phyloP scores from a whole-genome alignment of 2,329 filamentous ascomycete genomes.

The Purpureocillium lavendulum region DNA sequence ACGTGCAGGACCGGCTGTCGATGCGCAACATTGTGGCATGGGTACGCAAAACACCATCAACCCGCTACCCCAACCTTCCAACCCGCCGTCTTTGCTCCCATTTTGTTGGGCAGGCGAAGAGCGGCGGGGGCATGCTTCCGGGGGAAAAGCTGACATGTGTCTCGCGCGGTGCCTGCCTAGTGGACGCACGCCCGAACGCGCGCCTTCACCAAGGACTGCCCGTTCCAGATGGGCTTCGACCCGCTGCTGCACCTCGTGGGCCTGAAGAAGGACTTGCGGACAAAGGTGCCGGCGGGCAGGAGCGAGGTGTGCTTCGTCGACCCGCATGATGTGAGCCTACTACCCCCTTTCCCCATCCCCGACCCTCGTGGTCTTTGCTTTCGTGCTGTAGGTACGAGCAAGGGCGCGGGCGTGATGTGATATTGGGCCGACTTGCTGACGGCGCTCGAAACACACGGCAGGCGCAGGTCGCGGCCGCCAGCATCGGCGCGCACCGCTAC shows the following conservation, averaged over 20 bases:
- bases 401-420: too few relatives aligned
- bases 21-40: constrained; percentile 25
- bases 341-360: background rate
- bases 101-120: too few relatives aligned
- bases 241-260: constrained; percentile 24
- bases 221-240: constrained; percentile 7
- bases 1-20: constrained; percentile 24
- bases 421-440: too few relatives aligned
- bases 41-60: constrained; percentile 14
- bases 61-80: too few relatives aligned
- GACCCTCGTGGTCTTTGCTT: too few relatives aligned
- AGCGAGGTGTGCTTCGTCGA: constrained; percentile 14
- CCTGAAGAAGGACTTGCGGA: constrained; percentile 22
- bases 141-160: too few relatives aligned
- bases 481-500: constrained; percentile 20
- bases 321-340: constrained; percentile 16
- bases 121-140: too few relatives aligned
- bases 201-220: constrained; percentile 14
- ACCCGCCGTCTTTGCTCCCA: too few relatives aligned
- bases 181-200: background rate
- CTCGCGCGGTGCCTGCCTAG: background rate
- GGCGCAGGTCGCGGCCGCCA: constrained; percentile 22
- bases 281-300: constrained; percentile 11
- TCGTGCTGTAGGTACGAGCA: too few relatives aligned
- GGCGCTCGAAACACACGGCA: too few relatives aligned